A percentile compares a stretch with the other conserved stretches of the same genome.
Conservation (phyloP, 805 yeast species). For the Candida boleticola region DNA sequence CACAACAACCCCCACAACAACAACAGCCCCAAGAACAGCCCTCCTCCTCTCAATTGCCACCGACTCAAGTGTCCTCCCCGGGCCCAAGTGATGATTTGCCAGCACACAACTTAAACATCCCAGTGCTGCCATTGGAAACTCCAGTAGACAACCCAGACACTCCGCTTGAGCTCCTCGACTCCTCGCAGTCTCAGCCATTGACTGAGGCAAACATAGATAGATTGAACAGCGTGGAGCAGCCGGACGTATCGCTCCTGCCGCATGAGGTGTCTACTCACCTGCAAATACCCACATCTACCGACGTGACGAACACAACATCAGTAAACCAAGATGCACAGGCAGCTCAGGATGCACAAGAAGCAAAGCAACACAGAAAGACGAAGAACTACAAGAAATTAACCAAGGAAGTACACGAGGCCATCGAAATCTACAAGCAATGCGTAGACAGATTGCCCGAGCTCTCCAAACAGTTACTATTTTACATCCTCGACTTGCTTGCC, state of each 20-base stretch:
- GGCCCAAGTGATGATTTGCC: no score
- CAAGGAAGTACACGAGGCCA: slow-evolving; percentile 64
- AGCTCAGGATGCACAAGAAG: slow-evolving; percentile 4
- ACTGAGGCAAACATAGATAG: slow-evolving; percentile 35
- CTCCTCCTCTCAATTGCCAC: neutral
- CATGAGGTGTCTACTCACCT: neutral
- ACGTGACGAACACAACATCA: neutral
- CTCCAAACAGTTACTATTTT: slow-evolving; percentile 78
- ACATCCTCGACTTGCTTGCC: slow-evolving; percentile 81
- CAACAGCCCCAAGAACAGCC: neutral
- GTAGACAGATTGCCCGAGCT: slow-evolving; percentile 72
- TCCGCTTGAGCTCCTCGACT: slow-evolving; percentile 10
- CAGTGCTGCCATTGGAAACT: neutral
- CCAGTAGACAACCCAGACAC: slow-evolving; percentile 7
- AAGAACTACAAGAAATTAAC: slow-evolving; percentile 57
- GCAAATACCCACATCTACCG: neutral
- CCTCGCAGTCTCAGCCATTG: slow-evolving; percentile 18
- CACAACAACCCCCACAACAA: neutral
- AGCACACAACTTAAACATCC: neutral
- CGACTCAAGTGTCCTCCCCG: neutral
- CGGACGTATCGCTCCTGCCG: no score
- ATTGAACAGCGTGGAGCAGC: slow-evolving; percentile 16
- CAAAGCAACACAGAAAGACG: slow-evolving; percentile 31
- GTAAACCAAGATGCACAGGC: neutral
- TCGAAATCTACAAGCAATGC: slow-evolving; percentile 66